Evolutionary conservation across 345 rosid genomes (phyloP).

Genomic region (Gossypium longicalyx): DNA sequence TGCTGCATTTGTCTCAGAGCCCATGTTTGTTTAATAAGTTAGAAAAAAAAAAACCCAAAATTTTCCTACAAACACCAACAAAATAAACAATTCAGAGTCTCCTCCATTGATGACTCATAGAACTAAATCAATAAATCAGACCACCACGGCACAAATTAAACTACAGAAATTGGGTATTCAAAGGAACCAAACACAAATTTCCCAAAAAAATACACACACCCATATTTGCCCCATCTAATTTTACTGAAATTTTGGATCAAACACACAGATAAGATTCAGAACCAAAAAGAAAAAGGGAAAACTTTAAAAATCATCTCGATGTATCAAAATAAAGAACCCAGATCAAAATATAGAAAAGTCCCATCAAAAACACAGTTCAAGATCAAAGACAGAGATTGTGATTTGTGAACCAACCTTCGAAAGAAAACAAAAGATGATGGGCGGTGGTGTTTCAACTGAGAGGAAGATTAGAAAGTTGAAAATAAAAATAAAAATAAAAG

Average conservation of each 20-base stretch:
- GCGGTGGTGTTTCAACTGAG: not conserved
- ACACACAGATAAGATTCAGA: not conserved
- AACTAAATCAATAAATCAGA: slow-evolving; percentile 1
- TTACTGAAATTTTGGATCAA: not conserved
- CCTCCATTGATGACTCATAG: not conserved
- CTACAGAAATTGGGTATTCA: not conserved
- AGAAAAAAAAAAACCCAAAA: not conserved
- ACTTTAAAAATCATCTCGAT: not conserved
- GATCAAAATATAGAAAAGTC: not conserved
- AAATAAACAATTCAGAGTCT: not conserved
- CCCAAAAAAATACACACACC: not conserved
- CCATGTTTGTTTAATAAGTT: slow-evolving; percentile 28
- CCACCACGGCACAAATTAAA: not conserved
- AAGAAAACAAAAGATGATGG: not conserved
- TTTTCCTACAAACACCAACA: slow-evolving; percentile 15
- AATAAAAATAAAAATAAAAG: not conserved
- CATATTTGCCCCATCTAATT: not conserved
- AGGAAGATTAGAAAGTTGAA: not conserved
- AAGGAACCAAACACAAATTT: not conserved
- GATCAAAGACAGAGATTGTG: not conserved
- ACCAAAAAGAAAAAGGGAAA: not conserved
- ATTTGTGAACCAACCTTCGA: not conserved
- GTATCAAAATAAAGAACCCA: not conserved
- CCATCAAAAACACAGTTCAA: not conserved
- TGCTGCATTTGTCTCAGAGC: slow-evolving; percentile 30